These are phyloP conservation scores for Phytophthora pluvialis DNA, from an alignment of 352 stramenopile genomes.

Conservation along the genomic window DNA sequence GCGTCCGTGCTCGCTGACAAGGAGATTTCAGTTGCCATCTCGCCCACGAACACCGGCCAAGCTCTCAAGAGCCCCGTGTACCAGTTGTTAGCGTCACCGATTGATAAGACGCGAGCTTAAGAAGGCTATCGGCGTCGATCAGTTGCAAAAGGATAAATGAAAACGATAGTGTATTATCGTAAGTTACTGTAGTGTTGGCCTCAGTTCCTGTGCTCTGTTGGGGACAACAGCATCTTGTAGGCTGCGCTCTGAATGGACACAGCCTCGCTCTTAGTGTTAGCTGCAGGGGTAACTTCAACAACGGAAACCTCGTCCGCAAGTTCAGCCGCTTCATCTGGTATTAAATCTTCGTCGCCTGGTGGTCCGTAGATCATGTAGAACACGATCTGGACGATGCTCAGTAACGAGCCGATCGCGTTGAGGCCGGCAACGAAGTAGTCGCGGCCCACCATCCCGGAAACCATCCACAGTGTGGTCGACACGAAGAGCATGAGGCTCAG, in stretches of 20 bases:
- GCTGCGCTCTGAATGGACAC: neutral
- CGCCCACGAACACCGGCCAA: slow-evolving; percentile 6
- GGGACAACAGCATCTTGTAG: slow-evolving; percentile 15
- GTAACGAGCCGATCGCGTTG: slow-evolving; percentile 40
- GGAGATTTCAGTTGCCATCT: slow-evolving; percentile 21
- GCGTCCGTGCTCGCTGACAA: slow-evolving; percentile 3
- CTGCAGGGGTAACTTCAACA: slow-evolving; percentile 5
- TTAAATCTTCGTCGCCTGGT: neutral
- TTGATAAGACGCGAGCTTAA: slow-evolving; percentile 1
- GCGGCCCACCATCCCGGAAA: slow-evolving; percentile 15
- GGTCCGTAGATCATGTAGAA: slow-evolving; percentile 53
- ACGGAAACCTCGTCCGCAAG: neutral
- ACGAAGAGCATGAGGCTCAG: slow-evolving; percentile 27
- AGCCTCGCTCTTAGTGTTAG: neutral
- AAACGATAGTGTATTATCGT: neutral
- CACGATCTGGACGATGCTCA: slow-evolving; percentile 47
- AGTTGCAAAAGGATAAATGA: neutral
- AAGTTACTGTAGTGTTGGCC: neutral
- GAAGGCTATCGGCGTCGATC: neutral
- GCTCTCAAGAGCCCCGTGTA: slow-evolving; percentile 28
- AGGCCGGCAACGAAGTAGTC: slow-evolving; percentile 26
- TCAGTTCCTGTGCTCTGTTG: neutral
- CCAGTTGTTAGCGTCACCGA: slow-evolving; percentile 3
- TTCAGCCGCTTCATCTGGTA: neutral
- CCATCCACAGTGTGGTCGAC: slow-evolving; percentile 24